Base-by-base conservation (phyloP, 176 grass and related monocot species). In the Metroxylon sagu region DNA sequence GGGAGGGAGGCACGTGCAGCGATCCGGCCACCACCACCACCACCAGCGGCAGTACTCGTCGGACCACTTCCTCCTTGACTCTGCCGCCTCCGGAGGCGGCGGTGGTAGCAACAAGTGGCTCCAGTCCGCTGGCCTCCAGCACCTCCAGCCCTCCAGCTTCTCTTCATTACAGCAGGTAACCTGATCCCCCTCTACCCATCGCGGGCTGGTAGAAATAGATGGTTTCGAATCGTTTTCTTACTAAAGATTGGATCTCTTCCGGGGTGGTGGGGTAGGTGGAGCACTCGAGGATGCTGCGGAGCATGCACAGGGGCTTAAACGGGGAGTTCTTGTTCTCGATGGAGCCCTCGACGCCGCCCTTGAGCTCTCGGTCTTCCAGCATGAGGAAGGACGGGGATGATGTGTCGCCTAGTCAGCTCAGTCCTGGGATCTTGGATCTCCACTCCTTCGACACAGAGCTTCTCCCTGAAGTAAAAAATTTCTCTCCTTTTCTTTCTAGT, bases 381-480 rank as follows among this genome's bases (percentile, higher is more conserved):
- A 54, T 48, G 52, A 29, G 67, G 19, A 56, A 50, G 16, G 18
- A 50, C 43, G 59, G 56, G 60, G 66, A 78, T 0, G 75, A 52
- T 29, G 59, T 78, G 51, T 71, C 25, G 3, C 7, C 51, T 26
- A 70, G 55, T 19, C 67, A 74, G 59, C 64, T 74, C 19, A 76
- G 81, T 35, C 73, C 81, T 55, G 81, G 70, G 53, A 67, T 79
- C 23, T 74, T 84, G 53, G 81, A 84, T 84, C 69, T 84, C 26
- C 81, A 84, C 23, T 73, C 81, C 53, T 54, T 74, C 51, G 75
- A 74, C 64, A 79, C 81, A 2, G 81, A 84, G 66, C 81, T 84
- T 54, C 81, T 84, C 48, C 50, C 75, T 14, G 64, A 84, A 49
- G 81, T 78, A 78, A 29, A 16, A 54, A 23, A 23, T 23, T 23